These are phyloP conservation scores for Dichotomopilus funicola DNA, from an alignment of 2,329 filamentous ascomycete species.

Conservation along the genomic window DNA sequence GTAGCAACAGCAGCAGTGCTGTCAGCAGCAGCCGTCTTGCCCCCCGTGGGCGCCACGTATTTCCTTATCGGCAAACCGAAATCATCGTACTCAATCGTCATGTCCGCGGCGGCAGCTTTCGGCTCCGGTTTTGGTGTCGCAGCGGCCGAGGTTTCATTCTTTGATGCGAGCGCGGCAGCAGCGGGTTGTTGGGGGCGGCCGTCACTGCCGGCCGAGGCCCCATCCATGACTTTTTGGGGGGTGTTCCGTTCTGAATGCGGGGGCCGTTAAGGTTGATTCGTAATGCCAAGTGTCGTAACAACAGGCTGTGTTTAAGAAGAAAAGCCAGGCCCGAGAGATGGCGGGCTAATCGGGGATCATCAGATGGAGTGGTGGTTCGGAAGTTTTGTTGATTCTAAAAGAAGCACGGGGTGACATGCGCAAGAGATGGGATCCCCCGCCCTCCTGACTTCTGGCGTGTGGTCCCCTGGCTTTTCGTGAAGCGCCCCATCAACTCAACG, in stretches of 20 bases:
- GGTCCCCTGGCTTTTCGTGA: slow-evolving; percentile 4
- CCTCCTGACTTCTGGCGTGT: background rate
- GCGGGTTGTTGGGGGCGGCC: background rate
- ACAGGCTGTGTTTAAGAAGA: background rate
- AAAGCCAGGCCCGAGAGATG: background rate
- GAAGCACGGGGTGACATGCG: background rate
- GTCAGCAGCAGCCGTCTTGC: background rate
- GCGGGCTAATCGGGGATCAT: background rate
- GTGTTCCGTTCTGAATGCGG: no score
- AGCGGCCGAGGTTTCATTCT: background rate
- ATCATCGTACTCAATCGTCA: slow-evolving; percentile 52
- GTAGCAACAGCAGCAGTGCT: background rate
- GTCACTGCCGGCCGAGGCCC: slow-evolving; percentile 18
- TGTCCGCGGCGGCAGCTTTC: background rate
- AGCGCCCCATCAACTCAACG: background rate
- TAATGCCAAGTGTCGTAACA: background rate
- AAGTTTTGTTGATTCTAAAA: background rate
- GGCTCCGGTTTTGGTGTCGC: slow-evolving; percentile 1
- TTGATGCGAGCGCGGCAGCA: background rate
- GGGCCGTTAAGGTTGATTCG: no score
- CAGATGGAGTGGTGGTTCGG: background rate
- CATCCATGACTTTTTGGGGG: slow-evolving; percentile 16
- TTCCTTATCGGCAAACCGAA: slow-evolving; percentile 62
- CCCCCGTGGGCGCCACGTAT: slow-evolving; percentile 21
- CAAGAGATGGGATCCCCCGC: background rate